Base-by-base conservation (phyloP, 2,329 filamentous ascomycete species). In the Claviceps citrina region DNA sequence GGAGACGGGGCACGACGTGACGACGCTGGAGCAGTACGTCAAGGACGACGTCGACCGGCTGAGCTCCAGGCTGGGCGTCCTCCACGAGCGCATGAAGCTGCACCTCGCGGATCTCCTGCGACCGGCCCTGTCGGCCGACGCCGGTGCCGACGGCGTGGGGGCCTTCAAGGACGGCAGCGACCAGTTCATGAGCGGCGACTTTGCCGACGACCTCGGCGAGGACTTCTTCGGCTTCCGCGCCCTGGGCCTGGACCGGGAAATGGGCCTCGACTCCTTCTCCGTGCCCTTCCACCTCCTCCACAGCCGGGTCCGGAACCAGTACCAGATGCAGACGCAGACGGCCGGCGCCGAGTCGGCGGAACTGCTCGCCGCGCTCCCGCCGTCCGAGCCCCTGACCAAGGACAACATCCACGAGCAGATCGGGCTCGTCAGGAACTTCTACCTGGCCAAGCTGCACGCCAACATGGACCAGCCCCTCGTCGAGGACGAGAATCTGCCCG, bases 141-240 rank as follows among this genome's bases (percentile, higher is more conserved):
- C 73, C 33, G 81, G 82, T 27, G 73, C 76, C 25, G 91, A 96
- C 54, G 91, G 87, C 27, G 86, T 81, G 4, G 83, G 81, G 42
- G 84, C 86, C 6, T 98, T 98, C 68, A 85, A 93, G 46, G 91
- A 98, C 52, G 89, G 87, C 47, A 94, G 86, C 59, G 91, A 98
- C 47, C 91, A 96, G 56, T 98, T 96, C 51, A 79, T 95, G 36
- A 85, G 84, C 34, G 91, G 91, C 45, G 91, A 98, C 59, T 98
- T 98, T 57, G 91, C 91, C 1, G 91, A 95, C 57, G 91, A 98
- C 51, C 81, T 98, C 10, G 89, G 87, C 45, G 91, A 98, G 65
- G 91, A 98, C 63, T 98, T 95, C 72, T 98, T 98, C 54, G 91
- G 91, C 22, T 96, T 98, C 73, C 87, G 86, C 56, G 87, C 93